These are phyloP conservation scores for Trichoderma sp. DNA, from an alignment of 2,329 filamentous ascomycete species.

Conservation along the genomic window DNA sequence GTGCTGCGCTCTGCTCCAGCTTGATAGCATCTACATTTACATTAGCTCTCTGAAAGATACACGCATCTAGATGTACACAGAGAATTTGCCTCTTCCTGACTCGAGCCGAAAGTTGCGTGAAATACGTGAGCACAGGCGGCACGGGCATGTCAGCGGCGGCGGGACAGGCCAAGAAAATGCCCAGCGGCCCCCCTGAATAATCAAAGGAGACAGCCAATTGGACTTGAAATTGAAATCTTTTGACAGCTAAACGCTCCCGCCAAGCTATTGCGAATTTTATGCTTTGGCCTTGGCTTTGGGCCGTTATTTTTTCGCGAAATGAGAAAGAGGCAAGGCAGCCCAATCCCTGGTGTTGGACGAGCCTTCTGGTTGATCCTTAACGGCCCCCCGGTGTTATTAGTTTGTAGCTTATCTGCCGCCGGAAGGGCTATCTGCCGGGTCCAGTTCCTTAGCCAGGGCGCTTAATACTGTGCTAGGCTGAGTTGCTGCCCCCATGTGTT, in stretches of 20 bases:
- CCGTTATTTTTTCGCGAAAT: not conserved
- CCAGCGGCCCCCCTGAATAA: not conserved
- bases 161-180: not conserved
- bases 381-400: not conserved
- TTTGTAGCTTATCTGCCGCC: slow-evolving; percentile 18
- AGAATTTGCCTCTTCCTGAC: not conserved
- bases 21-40: not conserved
- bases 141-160: not conserved
- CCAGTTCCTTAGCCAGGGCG: not conserved
- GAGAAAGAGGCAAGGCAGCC: not conserved
- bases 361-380: not conserved
- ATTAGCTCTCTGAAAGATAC: not conserved
- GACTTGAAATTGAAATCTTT: not conserved
- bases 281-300: not conserved
- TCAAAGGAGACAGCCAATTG: not conserved
- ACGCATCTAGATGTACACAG: not conserved
- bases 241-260: not conserved
- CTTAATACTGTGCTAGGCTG: not conserved
- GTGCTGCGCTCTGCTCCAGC: not conserved
- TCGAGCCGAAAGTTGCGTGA: not conserved
- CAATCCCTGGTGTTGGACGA: not conserved
- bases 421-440: slow-evolving; percentile 17
- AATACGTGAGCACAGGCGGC: not conserved
- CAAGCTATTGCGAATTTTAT: not conserved
- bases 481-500: not conserved